Percentiles rank a stretch among this genome's conserved stretches.
Evolutionary conservation across 208 protist genomes (phyloP).

Genomic region (Leishmania amazonensis): DNA sequence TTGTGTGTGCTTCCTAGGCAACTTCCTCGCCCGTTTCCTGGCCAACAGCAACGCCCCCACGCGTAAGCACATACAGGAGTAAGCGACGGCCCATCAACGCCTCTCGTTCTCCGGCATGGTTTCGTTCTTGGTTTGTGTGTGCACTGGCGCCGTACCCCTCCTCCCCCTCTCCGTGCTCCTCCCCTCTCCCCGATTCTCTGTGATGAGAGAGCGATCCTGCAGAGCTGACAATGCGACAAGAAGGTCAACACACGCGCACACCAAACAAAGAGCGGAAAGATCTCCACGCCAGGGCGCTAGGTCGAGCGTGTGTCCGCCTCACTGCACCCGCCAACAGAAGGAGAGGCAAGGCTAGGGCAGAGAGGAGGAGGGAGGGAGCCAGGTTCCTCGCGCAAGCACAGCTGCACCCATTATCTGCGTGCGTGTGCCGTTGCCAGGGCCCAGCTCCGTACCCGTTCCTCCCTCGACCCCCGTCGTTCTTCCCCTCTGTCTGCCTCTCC

Average conservation of each 20-base stretch:
- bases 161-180: background rate
- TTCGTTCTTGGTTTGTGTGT: background rate
- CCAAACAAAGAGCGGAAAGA: background rate
- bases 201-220: background rate
- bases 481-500: background rate
- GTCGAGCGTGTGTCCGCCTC: background rate
- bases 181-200: background rate
- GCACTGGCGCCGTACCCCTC: background rate
- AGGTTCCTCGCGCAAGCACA: background rate
- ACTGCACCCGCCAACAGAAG: background rate
- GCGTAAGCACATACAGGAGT: background rate
- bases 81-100: too few relatives aligned
- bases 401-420: background rate
- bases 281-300: background rate
- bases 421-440: background rate
- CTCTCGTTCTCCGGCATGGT: background rate
- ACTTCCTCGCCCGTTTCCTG: background rate
- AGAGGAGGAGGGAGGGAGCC: background rate
- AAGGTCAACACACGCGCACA: background rate
- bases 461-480: background rate
- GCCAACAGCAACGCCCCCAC: background rate
- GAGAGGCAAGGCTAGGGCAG: background rate
- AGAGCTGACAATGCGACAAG: background rate
- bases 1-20: background rate
- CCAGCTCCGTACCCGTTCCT: background rate